Evolutionary conservation across 2,329 filamentous ascomycete genomes (phyloP).

Genomic region (Trichothecium roseum): DNA sequence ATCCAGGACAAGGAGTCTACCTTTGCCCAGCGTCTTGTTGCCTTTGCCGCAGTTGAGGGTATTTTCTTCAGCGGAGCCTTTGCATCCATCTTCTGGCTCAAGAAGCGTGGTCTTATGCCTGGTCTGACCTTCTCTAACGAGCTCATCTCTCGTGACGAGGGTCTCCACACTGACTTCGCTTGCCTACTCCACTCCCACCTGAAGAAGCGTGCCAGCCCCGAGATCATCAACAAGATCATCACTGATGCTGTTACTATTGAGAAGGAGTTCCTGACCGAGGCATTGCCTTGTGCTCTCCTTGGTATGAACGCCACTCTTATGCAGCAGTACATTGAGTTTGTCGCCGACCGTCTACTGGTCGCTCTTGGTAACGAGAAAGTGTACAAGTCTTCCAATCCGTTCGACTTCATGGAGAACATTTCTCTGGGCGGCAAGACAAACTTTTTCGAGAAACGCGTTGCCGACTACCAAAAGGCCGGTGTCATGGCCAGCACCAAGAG

Average conservation of each 20-base stretch:
- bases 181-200: conserved; percentile 97
- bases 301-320: conserved; percentile 97
- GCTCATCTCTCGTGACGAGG: conserved; percentile 98
- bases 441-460: conserved; percentile 99
- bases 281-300: conserved; percentile 81
- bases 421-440: conserved; percentile 98
- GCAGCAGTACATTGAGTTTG: conserved; percentile 99
- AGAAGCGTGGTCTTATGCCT: conserved; percentile 99
- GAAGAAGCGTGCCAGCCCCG: conserved; percentile 77
- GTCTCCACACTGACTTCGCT: conserved; percentile 98
- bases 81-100: conserved; percentile 99
- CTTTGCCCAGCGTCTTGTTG: conserved; percentile 89
- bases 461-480: conserved; percentile 98
- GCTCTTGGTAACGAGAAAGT: conserved; percentile 90
- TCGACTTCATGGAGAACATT: conserved; percentile 99
- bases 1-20: conserved; percentile 89
- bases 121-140: conserved; percentile 99
- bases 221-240: conserved; percentile 79
- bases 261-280: conserved; percentile 95
- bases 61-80: conserved; percentile 99
- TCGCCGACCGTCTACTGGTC: conserved; percentile 87
- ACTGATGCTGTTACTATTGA: conserved; percentile 89
- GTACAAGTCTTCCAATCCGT: conserved; percentile 90
- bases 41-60: conserved; percentile 95
- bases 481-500: conserved; percentile 91